Evolutionary conservation across 768 basidiomycete genomes (phyloP).

Genomic region (Leccinellum luteum): DNA sequence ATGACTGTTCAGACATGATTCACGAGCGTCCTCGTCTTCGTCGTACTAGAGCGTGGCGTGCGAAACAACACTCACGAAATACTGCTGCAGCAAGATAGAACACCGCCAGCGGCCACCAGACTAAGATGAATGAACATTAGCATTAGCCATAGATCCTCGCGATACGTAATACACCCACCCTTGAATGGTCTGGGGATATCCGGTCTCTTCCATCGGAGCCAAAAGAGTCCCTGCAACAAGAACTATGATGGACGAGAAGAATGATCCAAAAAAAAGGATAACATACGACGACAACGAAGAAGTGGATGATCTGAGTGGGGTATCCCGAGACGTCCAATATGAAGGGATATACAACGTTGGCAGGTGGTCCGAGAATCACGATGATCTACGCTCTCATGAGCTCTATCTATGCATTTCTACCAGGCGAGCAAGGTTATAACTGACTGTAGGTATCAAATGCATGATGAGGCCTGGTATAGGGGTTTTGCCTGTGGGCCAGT

Average conservation of each 20-base stretch:
- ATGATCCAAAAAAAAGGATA: slow-evolving; percentile 31
- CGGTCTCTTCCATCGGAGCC: slow-evolving; percentile 52
- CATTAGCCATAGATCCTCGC: slow-evolving; percentile 4
- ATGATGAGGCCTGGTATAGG: slow-evolving; percentile 54
- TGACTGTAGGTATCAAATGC: slow-evolving; percentile 50
- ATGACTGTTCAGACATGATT: slow-evolving; percentile 38
- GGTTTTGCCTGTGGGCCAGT: slow-evolving; percentile 56
- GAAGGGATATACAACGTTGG: slow-evolving; percentile 53
- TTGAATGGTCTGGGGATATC: slow-evolving; percentile 51
- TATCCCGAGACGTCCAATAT: slow-evolving; percentile 52
- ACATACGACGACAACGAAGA: slow-evolving; percentile 52
- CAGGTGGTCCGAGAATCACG: slow-evolving; percentile 52
- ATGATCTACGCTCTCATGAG: slow-evolving; percentile 39
- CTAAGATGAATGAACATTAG: slow-evolving; percentile 21
- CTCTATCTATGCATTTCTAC: background rate
- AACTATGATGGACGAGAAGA: background rate
- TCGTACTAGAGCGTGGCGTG: slow-evolving; percentile 8
- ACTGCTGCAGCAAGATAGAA: slow-evolving; percentile 52
- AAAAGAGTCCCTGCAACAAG: slow-evolving; percentile 50
- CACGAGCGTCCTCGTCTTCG: background rate
- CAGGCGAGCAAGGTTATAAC: slow-evolving; percentile 1
- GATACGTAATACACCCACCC: slow-evolving; percentile 22
- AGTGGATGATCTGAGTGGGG: slow-evolving; percentile 52
- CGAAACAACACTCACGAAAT: slow-evolving; percentile 41
- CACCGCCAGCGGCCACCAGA: slow-evolving; percentile 53